Base-by-base conservation (phyloP, 108 stramenopile genomes). In the Skeletonema costatum region DNA sequence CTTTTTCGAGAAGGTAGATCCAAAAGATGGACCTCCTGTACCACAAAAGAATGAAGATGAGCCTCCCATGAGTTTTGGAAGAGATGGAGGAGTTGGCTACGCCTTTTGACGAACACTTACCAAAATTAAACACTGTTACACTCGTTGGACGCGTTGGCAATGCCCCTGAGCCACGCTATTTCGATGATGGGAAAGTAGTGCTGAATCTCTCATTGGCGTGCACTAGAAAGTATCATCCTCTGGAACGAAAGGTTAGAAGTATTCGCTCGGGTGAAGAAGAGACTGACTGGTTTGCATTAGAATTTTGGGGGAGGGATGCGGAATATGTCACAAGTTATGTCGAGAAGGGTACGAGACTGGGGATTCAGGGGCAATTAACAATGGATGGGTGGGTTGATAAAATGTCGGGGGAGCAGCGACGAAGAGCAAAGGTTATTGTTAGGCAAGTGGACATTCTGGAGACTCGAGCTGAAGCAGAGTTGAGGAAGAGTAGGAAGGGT, bases 281-380 rank as follows among this genome's bases (percentile, higher is more conserved):
- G 79, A 97, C 97, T 1, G 97, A 97, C 76, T 97, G 97, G 97
- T 97, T 89, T 83, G 80, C 81, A 16, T 76, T 97, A 17, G 96
- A 97, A 73, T 85, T 96, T 39, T 97, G 97, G 97, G 93, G 94
- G 5, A 36, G 85, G 32, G 89, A 92, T 66, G 97, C 96, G 1
- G 97, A 97, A 83, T 96, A 89, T 73, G 90, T 84, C 4, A 44
- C 74, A 25, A 92, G 90, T 21, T 92, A 81, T 70, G 90, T 93
- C 7, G 81, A 88, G 38, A 91, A 93, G 83, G 94, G 94, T 0
- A 60, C 83, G 12, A 88, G 92, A 12, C 64, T 95, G 11, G 89
- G 94, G 9, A 87, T 93, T 4, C 78, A 86, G 32, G 94, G 94
- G 10, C 74, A 71, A 1, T 66, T 95, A 76, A 71, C 82, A 9